These are phyloP conservation scores for Vaccinium vitisidaea DNA, from an alignment of 148 eudicot genomes.

Conservation along the genomic window DNA sequence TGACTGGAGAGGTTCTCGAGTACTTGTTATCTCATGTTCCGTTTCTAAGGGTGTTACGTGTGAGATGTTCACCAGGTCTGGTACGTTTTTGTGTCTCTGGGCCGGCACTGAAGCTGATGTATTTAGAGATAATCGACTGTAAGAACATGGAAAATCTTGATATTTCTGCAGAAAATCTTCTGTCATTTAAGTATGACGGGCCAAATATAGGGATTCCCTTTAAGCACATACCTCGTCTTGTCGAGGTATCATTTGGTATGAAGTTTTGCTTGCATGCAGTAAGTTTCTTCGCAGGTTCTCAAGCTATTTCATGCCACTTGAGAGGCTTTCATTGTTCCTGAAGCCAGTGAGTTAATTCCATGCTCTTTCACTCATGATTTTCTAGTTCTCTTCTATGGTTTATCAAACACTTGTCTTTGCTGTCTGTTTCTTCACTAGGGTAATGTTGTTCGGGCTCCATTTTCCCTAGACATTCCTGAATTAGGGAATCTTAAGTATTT, in stretches of 20 bases:
- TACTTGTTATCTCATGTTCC: slow-evolving; percentile 1
- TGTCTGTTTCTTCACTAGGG: neutral
- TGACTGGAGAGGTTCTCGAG: neutral
- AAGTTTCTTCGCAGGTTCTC: neutral
- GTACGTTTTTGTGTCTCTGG: neutral
- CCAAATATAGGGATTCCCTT: neutral
- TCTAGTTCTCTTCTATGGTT: neutral
- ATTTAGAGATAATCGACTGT: neutral
- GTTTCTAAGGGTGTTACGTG: neutral
- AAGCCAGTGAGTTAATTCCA: neutral
- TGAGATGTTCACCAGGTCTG: neutral
- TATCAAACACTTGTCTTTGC: neutral
- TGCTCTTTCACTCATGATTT: neutral
- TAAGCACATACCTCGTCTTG: neutral
- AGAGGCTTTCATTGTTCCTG: neutral
- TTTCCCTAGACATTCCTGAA: neutral
- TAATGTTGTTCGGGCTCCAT: neutral
- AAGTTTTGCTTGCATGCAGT: neutral
- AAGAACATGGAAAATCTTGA: neutral
- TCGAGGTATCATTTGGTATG: neutral
- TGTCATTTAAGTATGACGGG: neutral
- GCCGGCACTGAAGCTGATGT: neutral
- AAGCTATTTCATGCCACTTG: neutral
- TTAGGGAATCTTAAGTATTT: neutral
- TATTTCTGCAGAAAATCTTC: neutral